These are phyloP conservation scores for Eragrostis nindensis DNA, from an alignment of 176 grass and related monocot genomes.

Conservation along the genomic window DNA sequence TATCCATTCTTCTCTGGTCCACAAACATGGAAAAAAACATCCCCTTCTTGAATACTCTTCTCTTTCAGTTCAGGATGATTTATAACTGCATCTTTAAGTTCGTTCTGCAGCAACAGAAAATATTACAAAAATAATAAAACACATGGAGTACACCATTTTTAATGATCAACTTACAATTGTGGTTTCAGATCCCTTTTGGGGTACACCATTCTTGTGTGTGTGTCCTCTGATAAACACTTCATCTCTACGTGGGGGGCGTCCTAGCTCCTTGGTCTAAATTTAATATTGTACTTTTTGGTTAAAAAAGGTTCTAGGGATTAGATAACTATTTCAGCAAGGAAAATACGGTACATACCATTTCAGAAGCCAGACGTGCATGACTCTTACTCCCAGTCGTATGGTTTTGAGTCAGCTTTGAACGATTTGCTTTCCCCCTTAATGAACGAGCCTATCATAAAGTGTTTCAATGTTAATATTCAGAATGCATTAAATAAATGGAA, in stretches of 20 bases:
- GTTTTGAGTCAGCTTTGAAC: conserved; percentile 25
- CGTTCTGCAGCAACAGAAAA: not conserved
- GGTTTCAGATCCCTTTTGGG: not conserved
- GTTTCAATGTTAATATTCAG: not conserved
- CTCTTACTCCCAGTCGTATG: conserved; percentile 17
- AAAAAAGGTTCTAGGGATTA: no score
- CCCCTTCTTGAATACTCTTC: not conserved
- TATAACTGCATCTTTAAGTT: not conserved
- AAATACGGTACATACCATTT: not conserved
- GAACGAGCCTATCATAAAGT: not conserved
- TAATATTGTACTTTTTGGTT: no score
- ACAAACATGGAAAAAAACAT: conserved; percentile 10
- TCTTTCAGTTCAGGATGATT: not conserved
- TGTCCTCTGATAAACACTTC: no score
- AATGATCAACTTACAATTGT: conserved; percentile 31
- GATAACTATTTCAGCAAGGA: no score
- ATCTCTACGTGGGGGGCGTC: no score
- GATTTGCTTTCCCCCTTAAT: not conserved
- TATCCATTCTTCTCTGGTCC: conserved; percentile 11
- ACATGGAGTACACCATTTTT: no score
- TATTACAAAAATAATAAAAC: not conserved
- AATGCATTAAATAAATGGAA: not conserved
- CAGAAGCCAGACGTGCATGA: not conserved
- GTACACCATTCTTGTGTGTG: no score
- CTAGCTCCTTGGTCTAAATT: no score